Base-by-base conservation (phyloP, 768 basidiomycete species). In the Collybia sp. region DNA sequence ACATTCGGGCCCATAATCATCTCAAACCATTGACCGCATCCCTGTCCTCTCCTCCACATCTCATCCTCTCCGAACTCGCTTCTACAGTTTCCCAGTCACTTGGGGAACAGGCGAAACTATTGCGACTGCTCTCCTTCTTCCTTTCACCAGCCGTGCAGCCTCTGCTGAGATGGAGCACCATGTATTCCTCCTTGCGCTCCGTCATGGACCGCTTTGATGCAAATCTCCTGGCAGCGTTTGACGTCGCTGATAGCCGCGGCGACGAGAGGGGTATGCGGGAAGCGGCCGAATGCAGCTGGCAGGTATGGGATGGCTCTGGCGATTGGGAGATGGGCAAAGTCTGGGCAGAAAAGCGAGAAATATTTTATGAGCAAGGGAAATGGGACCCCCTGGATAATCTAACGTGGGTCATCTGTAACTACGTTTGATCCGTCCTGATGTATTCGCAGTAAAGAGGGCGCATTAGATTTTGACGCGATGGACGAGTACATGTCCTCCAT, bases 261-360 rank as follows among this genome's bases (percentile, higher is more conserved):
- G 81, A 95, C 51, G 91, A 95, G 57, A 60, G 50, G 1, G 77
- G 68, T 11, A 97, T 98, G 94, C 72, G 75, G 43, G 82, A 88
- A 44, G 86, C 84, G 0, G 90, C 93, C 5, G 80, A 80, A 45
- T 79, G 88, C 0, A 85, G 88, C 57, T 97, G 93, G 93, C 80
- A 86, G 51, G 80, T 96, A 0, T 88, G 85, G 77, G 74, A 76
- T 45, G 64, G 53, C 12, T 47, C 49, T 11, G 62, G 70, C 10
- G 87, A 91, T 47, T 94, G 90, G 90, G 94, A 95, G 64, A 82
- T 96, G 73, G 90, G 90, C 1, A 85, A 91, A 53, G 85, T 94
- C 13, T 99, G 95, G 91, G 84, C 89, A 1, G 94, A 99, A 66
- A 94, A 95, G 69, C 71, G 88, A 38, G 93, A 95, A 62, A 83